Evolutionary conservation across 306 rosid species (phyloP), one percentile per base, ranked within the genome.

Genomic region (Gastrolobium bilobum): DNA sequence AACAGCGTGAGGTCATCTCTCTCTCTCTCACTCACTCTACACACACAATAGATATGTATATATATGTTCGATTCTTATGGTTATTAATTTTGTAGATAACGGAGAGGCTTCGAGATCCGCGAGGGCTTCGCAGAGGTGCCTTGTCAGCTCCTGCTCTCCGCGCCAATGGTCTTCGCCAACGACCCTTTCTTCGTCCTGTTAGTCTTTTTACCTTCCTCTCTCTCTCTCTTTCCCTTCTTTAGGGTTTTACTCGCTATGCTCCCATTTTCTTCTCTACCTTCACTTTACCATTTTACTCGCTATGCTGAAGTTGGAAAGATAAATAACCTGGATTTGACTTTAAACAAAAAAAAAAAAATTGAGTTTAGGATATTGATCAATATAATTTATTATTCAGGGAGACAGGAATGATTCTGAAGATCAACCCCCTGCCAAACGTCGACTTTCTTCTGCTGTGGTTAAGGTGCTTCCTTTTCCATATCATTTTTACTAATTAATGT

Each of bases 31-130:
- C 2, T 44, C 13, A 37, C 13, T 10, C 34, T 42, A 35, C 2
- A 38, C 5, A 40, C 4, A 5, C 4, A 7, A 7, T 2, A 8
- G 30, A 15, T 6, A 3, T 10, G 31, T 10, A 50, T 8, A 50
- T 34, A 13, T 3, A 7, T 10, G 20, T 48, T 43, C n/a, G 46
- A 42, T 79, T 30, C 50, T 3, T 1, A 38, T 40, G 4, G 15
- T 31, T 44, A 0, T 58, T 47, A 44, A 40, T 74, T 75, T 31
- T 61, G 50, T 83, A 94, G 97, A 94, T 94, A 74, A 87, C 91
- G 0, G 98, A 96, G 79, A 91, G 97, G 64, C 99, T 96, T 79
- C 94, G 98, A 79, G 99, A 96, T 88, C 99, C 99, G 73, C 89
- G 98, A 26, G 99, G 99, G 1, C 91, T 91, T 65, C 96, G 98